phyloP scores from a whole-genome alignment of 805 yeast genomes.

The Ogataea populi-albae region DNA sequence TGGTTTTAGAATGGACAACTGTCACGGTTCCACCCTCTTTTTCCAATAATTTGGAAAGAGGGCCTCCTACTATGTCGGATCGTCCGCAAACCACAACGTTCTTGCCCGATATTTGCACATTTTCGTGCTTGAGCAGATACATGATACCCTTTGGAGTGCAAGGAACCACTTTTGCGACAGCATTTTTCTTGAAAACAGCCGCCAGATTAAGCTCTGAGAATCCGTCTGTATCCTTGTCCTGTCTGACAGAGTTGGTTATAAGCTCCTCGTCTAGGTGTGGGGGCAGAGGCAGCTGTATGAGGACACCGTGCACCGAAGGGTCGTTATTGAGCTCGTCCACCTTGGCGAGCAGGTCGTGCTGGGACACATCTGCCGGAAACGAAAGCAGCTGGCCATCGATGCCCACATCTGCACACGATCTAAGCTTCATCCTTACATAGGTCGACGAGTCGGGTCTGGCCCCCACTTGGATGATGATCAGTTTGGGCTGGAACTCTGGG shows the following conservation, averaged over 20 bases:
- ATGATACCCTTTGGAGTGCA: slow-evolving; percentile 96
- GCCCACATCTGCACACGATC: slow-evolving; percentile 83
- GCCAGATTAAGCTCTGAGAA: slow-evolving; percentile 88
- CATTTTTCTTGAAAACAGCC: slow-evolving; percentile 83
- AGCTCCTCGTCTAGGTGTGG: slow-evolving; percentile 69
- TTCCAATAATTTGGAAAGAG: slow-evolving; percentile 80
- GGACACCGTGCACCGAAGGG: slow-evolving; percentile 75
- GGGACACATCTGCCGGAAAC: slow-evolving; percentile 59
- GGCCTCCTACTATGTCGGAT: slow-evolving; percentile 94
- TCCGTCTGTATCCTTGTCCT: slow-evolving; percentile 92
- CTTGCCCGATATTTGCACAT: slow-evolving; percentile 69
- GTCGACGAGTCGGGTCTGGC: slow-evolving; percentile 85
- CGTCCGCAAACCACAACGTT: slow-evolving; percentile 91
- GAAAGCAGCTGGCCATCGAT: slow-evolving; percentile 65
- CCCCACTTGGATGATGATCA: slow-evolving; percentile 89
- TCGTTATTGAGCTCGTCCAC: slow-evolving; percentile 70
- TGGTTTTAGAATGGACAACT: slow-evolving; percentile 72
- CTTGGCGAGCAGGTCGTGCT: slow-evolving; percentile 56
- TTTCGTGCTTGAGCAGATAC: slow-evolving; percentile 68
- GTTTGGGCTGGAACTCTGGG: slow-evolving; percentile 64
- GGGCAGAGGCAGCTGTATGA: slow-evolving; percentile 91
- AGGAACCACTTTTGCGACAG: slow-evolving; percentile 79
- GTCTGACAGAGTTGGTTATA: slow-evolving; percentile 77
- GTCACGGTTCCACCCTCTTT: slow-evolving; percentile 87
- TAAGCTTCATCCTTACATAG: slow-evolving; percentile 86